Evolutionary conservation across 768 basidiomycete genomes (phyloP).

Genomic region (Pisolithus albus): DNA sequence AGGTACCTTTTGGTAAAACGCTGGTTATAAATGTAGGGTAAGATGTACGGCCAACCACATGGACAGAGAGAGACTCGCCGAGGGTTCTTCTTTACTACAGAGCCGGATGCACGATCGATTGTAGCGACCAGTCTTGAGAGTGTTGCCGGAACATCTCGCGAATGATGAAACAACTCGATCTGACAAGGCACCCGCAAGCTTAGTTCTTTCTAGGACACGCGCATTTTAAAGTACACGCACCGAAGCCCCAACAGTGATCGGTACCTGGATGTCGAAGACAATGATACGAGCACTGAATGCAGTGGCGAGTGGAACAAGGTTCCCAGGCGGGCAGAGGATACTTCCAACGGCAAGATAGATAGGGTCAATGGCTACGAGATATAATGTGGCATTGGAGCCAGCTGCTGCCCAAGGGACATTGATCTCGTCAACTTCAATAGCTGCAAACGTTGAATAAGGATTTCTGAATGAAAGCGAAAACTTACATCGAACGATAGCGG

Average conservation of each 20-base stretch:
- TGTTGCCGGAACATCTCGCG: constrained; percentile 84
- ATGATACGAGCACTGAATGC: constrained; percentile 84
- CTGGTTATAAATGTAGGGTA: constrained; percentile 33
- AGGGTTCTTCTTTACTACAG: constrained; percentile 69
- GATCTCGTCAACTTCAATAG: constrained; percentile 77
- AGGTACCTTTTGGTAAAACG: constrained; percentile 75
- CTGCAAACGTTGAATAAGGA: constrained; percentile 34
- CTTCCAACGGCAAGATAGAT: constrained; percentile 82
- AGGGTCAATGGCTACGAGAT: constrained; percentile 77
- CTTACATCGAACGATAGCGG: constrained; percentile 66
- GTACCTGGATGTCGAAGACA: constrained; percentile 86
- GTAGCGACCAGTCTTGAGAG: constrained; percentile 74
- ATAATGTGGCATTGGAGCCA: constrained; percentile 83
- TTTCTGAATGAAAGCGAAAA: not conserved
- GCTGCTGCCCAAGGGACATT: constrained; percentile 82
- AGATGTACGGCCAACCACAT: not conserved
- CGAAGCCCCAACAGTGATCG: constrained; percentile 81
- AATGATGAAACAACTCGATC: constrained; percentile 95
- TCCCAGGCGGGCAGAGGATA: constrained; percentile 72
- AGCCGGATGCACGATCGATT: constrained; percentile 72
- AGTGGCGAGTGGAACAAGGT: constrained; percentile 69
- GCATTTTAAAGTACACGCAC: constrained; percentile 35
- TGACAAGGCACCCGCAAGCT: constrained; percentile 19
- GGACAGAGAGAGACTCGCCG: constrained; percentile 43
- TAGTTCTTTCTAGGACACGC: not conserved